Percentiles rank a stretch among this genome's conserved stretches.
Evolutionary conservation across 352 stramenopile species (phyloP).

Genomic region (Plasmopara halstedii): DNA sequence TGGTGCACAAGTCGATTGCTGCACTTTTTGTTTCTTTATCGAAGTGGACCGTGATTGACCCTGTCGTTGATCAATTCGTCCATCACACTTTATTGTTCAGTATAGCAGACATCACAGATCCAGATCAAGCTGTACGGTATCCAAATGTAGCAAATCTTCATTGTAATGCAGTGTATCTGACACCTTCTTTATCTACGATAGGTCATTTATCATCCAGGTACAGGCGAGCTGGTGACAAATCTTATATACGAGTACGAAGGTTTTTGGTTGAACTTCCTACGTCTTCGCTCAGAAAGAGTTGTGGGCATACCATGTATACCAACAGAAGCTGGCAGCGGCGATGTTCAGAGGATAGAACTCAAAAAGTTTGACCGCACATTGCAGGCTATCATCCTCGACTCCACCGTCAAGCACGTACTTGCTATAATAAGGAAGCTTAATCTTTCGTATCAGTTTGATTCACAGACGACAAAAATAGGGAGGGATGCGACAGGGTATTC

Average conservation of each 20-base stretch:
- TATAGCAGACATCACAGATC: constrained; percentile 51
- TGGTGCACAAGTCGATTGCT: constrained; percentile 46
- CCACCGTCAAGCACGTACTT: constrained; percentile 37
- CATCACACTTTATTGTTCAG: constrained; percentile 56
- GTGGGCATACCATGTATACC: background rate
- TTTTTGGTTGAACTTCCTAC: constrained; percentile 55
- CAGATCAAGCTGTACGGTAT: constrained; percentile 37
- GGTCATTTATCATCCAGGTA: constrained; percentile 71
- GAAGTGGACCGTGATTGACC: constrained; percentile 26
- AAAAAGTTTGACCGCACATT: constrained; percentile 10
- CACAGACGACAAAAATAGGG: constrained; percentile 29
- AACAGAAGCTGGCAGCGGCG: constrained; percentile 1
- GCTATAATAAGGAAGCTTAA: constrained; percentile 48
- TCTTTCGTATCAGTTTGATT: constrained; percentile 60
- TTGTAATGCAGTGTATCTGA: constrained; percentile 1
- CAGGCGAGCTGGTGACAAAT: constrained; percentile 55
- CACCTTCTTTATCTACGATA: constrained; percentile 1
- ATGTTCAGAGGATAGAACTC: constrained; percentile 21
- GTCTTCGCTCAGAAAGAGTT: constrained; percentile 8
- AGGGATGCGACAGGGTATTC: constrained; percentile 43
- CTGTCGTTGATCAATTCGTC: constrained; percentile 44
- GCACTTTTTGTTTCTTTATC: constrained; percentile 33
- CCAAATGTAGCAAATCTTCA: no score
- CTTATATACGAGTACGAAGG: constrained; percentile 72
- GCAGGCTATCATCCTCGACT: constrained; percentile 39